Conservation (phyloP, 352 stramenopile genomes). For the Phytophthora vignae region DNA sequence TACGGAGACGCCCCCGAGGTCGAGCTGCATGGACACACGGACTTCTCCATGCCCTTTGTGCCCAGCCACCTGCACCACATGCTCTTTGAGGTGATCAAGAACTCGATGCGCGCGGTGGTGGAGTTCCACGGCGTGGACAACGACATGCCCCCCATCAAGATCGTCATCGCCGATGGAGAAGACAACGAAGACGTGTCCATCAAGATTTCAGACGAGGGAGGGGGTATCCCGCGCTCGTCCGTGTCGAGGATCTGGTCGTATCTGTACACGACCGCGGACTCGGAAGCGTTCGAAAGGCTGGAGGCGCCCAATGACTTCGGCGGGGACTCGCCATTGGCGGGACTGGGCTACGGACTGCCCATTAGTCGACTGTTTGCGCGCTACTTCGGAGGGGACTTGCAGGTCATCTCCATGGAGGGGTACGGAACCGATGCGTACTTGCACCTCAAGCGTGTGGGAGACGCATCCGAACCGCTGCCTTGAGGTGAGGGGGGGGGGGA, state of each 20-base stretch:
- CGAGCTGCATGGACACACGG: constrained; percentile 97
- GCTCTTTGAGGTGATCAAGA: constrained; percentile 99
- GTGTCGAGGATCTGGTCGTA: constrained; percentile 99
- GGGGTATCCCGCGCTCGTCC: constrained; percentile 98
- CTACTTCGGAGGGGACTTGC: constrained; percentile 99
- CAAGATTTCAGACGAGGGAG: constrained; percentile 99
- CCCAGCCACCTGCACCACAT: constrained; percentile 98
- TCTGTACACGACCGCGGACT: constrained; percentile 99
- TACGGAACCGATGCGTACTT: constrained; percentile 99
- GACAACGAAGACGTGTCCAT: constrained; percentile 99
- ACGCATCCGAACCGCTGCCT: constrained; percentile 89
- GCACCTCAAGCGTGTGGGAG: constrained; percentile 93
- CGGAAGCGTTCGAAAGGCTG: constrained; percentile 92
- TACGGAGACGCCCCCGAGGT: constrained; percentile 99
- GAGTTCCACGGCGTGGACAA: constrained; percentile 98
- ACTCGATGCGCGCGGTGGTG: constrained; percentile 98
- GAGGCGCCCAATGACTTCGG: constrained; percentile 90
- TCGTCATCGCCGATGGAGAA: constrained; percentile 99
- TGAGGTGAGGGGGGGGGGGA: constrained; percentile 27
- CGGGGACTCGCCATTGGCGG: constrained; percentile 92
- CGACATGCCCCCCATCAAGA: constrained; percentile 98
- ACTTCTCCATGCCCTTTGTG: constrained; percentile 99
- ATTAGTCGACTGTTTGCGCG: constrained; percentile 97
- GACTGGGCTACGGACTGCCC: constrained; percentile 97
- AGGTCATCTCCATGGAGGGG: constrained; percentile 99